Conservation (phyloP, 192 early-diverging fungal species). For the Gamsiella multidivaricata region DNA sequence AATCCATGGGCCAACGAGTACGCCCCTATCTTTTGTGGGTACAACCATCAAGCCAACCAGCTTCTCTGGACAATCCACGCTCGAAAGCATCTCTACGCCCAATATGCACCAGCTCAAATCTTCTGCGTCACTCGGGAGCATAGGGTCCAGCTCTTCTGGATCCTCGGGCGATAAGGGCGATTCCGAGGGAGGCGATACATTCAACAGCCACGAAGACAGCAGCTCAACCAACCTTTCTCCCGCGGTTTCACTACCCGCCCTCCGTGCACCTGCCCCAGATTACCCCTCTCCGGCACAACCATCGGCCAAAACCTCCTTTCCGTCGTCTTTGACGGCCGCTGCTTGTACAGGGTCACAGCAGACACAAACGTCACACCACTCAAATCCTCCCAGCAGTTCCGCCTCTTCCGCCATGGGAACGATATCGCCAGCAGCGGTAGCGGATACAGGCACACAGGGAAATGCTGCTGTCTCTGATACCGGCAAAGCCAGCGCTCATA, state of each 20-base stretch:
- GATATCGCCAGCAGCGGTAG: not conserved
- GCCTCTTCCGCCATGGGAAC: not conserved
- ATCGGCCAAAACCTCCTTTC: not conserved
- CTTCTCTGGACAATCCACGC: conserved; percentile 9
- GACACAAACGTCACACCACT: conserved; percentile 22
- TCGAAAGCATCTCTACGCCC: conserved; percentile 21
- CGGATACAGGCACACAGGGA: no score
- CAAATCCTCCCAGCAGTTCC: conserved; percentile 3
- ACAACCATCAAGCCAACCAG: conserved; percentile 14
- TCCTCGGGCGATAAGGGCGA: conserved; percentile 6
- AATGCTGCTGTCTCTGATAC: not conserved
- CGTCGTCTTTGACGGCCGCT: not conserved
- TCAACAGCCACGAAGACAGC: not conserved
- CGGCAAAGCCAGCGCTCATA: not conserved
- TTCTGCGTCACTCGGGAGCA: conserved; percentile 21
- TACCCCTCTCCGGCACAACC: conserved; percentile 7
- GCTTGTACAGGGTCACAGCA: conserved; percentile 1
- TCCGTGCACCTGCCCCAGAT: not conserved
- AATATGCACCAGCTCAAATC: conserved; percentile 38
- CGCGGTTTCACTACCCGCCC: not conserved
- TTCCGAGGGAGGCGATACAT: not conserved
- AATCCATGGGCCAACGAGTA: conserved; percentile 35
- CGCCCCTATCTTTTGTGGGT: conserved; percentile 19
- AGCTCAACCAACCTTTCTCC: not conserved
- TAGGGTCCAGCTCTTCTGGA: not conserved